A percentile compares a stretch with the other conserved stretches of the same genome.
phyloP scores from a whole-genome alignment of 371 early-diverging fungal genomes.

The Entomophthora muscae region DNA sequence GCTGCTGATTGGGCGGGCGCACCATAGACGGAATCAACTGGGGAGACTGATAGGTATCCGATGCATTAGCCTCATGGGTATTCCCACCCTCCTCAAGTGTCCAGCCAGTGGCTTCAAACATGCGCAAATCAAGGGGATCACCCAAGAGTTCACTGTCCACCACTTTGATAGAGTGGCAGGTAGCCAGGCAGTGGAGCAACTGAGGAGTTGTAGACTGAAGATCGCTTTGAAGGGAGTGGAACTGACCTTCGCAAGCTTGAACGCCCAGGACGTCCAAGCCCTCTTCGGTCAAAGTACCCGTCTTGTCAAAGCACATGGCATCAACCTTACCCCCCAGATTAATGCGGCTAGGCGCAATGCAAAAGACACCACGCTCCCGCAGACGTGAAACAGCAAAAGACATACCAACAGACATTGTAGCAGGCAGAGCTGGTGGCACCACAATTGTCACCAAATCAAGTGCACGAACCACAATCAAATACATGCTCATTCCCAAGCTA shows the following conservation, averaged over 20 bases:
- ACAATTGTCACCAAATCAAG: conserved; percentile 76
- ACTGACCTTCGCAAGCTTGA: background rate
- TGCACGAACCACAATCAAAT: background rate
- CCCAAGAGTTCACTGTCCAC: conserved; percentile 84
- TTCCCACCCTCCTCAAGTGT: conserved; percentile 63
- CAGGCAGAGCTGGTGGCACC: conserved; percentile 92
- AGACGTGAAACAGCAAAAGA: conserved; percentile 82
- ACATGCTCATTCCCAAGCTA: background rate
- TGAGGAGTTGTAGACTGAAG: background rate
- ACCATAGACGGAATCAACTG: conserved; percentile 68
- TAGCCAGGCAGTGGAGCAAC: conserved; percentile 64
- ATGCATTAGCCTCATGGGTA: background rate
- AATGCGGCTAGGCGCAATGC: conserved; percentile 86
- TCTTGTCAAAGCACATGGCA: conserved; percentile 98
- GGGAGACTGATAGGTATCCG: background rate
- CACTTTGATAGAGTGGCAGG: conserved; percentile 92
- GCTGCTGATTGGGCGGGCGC: conserved; percentile 54
- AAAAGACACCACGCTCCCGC: conserved; percentile 68
- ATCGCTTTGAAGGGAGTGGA: background rate
- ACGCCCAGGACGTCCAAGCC: conserved; percentile 11
- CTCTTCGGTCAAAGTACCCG: conserved; percentile 98
- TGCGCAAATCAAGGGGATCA: conserved; percentile 96
- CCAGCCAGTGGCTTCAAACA: conserved; percentile 95
- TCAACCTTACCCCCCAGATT: conserved; percentile 93
- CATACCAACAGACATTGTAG: conserved; percentile 93